Evolutionary conservation across 306 rosid species (phyloP).

Genomic region (Vigna radiata): DNA sequence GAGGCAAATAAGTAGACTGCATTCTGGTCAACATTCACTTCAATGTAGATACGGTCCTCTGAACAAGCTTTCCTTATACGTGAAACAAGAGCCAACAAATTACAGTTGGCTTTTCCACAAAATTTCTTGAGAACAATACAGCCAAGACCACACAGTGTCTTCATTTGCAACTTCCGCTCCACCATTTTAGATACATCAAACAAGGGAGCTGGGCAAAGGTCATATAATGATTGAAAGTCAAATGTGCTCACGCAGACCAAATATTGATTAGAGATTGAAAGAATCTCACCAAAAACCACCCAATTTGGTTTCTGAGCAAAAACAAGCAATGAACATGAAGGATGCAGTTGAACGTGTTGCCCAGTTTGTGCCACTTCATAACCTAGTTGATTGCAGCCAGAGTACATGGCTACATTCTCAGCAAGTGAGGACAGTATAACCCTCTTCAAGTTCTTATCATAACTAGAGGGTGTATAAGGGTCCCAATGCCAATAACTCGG

Average conservation of each 20-base stretch:
- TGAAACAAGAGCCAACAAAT: constrained; percentile 59
- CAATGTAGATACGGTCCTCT: constrained; percentile 72
- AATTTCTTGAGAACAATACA: constrained; percentile 70
- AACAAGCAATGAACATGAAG: constrained; percentile 84
- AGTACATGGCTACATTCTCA: constrained; percentile 93
- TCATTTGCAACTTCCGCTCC: constrained; percentile 60
- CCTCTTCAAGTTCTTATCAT: constrained; percentile 63
- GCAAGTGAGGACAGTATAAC: constrained; percentile 82
- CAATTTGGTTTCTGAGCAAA: constrained; percentile 87
- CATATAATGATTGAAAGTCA: constrained; percentile 60
- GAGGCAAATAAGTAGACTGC: constrained; percentile 68
- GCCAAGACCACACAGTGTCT: constrained; percentile 73
- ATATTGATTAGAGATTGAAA: constrained; percentile 72
- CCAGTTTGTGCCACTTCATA: constrained; percentile 89
- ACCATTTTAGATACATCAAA: constrained; percentile 70
- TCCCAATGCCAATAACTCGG: constrained; percentile 84
- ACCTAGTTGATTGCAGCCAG: constrained; percentile 82
- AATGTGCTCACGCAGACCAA: constrained; percentile 79
- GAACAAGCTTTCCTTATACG: constrained; percentile 58
- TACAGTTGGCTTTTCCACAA: constrained; percentile 79
- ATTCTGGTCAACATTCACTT: constrained; percentile 69
- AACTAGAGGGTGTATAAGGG: constrained; percentile 55
- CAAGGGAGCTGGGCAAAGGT: constrained; percentile 68
- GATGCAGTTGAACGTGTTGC: constrained; percentile 80
- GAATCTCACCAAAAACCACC: constrained; percentile 89